These are phyloP conservation scores for Hymenoscyphus scutula DNA, from an alignment of 2,329 filamentous ascomycete genomes.

Conservation along the genomic window DNA sequence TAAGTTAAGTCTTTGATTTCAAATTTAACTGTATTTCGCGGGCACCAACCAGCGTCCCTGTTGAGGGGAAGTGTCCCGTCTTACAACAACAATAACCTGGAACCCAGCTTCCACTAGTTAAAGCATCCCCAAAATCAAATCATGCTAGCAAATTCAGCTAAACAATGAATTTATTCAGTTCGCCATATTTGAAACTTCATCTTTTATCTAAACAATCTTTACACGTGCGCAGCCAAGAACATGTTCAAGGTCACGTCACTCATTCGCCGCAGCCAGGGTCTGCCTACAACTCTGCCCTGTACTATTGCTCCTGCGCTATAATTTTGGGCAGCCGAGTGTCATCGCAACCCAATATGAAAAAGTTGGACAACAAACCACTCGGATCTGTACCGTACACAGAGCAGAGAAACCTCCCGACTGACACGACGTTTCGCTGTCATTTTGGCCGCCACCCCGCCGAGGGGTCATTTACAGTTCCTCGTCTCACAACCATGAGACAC, in stretches of 20 bases:
- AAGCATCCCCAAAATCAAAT: too few species aligned
- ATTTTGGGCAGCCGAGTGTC: not conserved
- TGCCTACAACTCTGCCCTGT: not conserved
- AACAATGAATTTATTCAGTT: too few species aligned
- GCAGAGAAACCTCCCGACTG: not conserved
- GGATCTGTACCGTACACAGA: not conserved
- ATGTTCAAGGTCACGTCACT: not conserved
- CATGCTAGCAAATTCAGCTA: too few species aligned
- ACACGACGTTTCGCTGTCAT: not conserved
- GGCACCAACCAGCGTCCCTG: too few species aligned
- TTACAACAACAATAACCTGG: too few species aligned
- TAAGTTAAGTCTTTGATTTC: too few species aligned
- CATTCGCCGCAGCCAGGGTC: not conserved
- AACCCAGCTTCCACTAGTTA: too few species aligned
- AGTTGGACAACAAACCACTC: not conserved
- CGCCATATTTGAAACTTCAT: too few species aligned
- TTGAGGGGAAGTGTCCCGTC: too few species aligned
- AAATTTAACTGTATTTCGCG: too few species aligned
- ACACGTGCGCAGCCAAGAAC: not conserved
- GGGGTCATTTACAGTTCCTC: not conserved
- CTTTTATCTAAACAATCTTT: not conserved
- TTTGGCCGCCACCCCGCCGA: conserved; percentile 1
- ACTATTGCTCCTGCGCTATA: not conserved
- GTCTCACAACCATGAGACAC: conserved; percentile 1
- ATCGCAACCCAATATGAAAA: not conserved